phyloP scores from a whole-genome alignment of 345 rosid genomes.

The Eucalyptus guilfoylei region DNA sequence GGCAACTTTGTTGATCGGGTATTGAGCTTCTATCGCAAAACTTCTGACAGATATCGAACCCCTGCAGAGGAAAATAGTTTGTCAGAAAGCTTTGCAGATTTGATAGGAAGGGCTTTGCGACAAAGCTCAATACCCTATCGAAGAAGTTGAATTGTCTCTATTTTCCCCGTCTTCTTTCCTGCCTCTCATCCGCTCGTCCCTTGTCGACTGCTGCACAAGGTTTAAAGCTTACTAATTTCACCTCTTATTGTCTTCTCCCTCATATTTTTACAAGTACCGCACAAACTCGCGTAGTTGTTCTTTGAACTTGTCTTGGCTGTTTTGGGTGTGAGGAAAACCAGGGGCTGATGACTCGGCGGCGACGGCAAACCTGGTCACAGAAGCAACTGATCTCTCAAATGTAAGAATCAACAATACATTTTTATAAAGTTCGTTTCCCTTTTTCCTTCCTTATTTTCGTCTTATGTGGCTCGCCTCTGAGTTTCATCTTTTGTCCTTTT shows the following conservation, averaged over 20 bases:
- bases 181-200: neutral
- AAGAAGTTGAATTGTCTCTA: neutral
- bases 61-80: neutral
- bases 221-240: neutral
- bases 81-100: neutral
- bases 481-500: too few species aligned
- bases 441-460: too few species aligned
- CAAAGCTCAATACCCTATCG: neutral
- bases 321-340: neutral
- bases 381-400: neutral
- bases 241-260: neutral
- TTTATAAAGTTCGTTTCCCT: too few species aligned
- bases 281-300: neutral
- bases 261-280: neutral
- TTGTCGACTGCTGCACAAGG: neutral
- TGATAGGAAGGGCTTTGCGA: neutral
- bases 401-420: too few species aligned
- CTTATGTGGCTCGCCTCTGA: too few species aligned
- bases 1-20: neutral
- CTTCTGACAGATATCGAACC: neutral
- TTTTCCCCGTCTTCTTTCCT: neutral
- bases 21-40: neutral
- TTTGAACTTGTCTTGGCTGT: neutral
- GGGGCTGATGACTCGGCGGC: neutral
- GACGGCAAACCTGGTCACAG: neutral